These are phyloP conservation scores for Dryas octopetala DNA, from an alignment of 306 rosid genomes.

Conservation along the genomic window DNA sequence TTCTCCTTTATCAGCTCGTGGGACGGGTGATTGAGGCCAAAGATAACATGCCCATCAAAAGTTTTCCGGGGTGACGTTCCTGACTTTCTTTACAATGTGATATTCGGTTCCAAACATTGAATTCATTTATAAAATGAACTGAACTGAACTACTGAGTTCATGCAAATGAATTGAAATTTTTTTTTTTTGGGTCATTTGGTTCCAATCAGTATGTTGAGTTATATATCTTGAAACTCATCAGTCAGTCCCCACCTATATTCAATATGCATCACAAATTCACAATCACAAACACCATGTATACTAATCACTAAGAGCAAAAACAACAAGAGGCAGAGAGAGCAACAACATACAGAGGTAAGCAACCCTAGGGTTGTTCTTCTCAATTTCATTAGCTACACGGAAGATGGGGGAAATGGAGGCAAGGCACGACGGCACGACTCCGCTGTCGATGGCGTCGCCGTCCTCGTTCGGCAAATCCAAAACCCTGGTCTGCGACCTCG, in stretches of 20 bases:
- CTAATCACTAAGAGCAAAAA: neutral
- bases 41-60: neutral
- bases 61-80: neutral
- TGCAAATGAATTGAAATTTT: neutral
- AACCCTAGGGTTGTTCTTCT: constrained; percentile 65
- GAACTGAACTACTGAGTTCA: neutral
- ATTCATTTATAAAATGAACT: neutral
- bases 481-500: constrained; percentile 46
- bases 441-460: constrained; percentile 46
- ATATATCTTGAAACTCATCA: no score
- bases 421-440: constrained; percentile 72
- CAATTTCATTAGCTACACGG: constrained; percentile 85
- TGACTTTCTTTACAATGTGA: neutral
- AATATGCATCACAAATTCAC: neutral
- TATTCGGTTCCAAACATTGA: neutral
- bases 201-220: neutral
- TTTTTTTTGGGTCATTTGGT: neutral
- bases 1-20: neutral
- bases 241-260: no score
- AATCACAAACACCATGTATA: neutral
- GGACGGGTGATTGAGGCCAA: neutral
- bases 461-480: constrained; percentile 58
- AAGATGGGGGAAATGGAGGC: constrained; percentile 71
- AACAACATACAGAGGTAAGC: constrained; percentile 82
- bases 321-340: neutral